Conservation (phyloP, 108 stramenopile genomes). For the Parietichytrium sp. region DNA sequence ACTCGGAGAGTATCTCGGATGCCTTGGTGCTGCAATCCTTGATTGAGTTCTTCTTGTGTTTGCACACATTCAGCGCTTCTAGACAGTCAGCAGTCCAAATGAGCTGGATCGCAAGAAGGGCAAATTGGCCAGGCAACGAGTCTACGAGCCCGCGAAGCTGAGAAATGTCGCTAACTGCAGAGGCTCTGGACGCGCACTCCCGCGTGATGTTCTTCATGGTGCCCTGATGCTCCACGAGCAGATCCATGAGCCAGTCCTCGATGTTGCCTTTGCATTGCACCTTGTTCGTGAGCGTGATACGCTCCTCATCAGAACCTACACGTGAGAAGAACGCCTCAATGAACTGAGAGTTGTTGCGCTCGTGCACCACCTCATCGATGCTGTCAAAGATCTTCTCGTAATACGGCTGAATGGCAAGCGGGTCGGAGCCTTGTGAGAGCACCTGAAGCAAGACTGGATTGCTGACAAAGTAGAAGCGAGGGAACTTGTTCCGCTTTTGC, state of each 20-base stretch:
- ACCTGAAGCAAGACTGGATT: conserved; percentile 81
- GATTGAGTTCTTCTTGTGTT: conserved; percentile 72
- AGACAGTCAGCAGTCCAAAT: conserved; percentile 82
- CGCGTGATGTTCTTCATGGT: conserved; percentile 76
- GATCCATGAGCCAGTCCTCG: conserved; percentile 81
- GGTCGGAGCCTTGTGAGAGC: conserved; percentile 83
- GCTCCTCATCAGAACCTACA: conserved; percentile 72
- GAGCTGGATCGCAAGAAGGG: conserved; percentile 80
- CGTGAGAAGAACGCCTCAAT: conserved; percentile 75
- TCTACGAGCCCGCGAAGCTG: conserved; percentile 78
- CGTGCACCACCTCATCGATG: conserved; percentile 79
- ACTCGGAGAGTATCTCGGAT: conserved; percentile 69
- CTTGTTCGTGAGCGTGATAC: conserved; percentile 66
- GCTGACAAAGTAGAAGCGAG: conserved; percentile 86
- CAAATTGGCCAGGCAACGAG: conserved; percentile 75
- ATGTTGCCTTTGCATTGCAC: conserved; percentile 81
- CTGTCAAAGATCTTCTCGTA: conserved; percentile 75
- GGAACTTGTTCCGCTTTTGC: conserved; percentile 84
- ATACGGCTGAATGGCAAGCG: conserved; percentile 83
- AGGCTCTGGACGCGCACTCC: conserved; percentile 66
- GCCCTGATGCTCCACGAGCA: conserved; percentile 73
- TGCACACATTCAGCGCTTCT: conserved; percentile 73
- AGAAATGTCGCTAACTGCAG: conserved; percentile 52
- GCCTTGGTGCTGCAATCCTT: conserved; percentile 76
- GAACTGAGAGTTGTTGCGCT: conserved; percentile 77